These are phyloP conservation scores for Plenodomus biglobosus DNA, from an alignment of 2,329 filamentous ascomycete genomes.

Conservation along the genomic window DNA sequence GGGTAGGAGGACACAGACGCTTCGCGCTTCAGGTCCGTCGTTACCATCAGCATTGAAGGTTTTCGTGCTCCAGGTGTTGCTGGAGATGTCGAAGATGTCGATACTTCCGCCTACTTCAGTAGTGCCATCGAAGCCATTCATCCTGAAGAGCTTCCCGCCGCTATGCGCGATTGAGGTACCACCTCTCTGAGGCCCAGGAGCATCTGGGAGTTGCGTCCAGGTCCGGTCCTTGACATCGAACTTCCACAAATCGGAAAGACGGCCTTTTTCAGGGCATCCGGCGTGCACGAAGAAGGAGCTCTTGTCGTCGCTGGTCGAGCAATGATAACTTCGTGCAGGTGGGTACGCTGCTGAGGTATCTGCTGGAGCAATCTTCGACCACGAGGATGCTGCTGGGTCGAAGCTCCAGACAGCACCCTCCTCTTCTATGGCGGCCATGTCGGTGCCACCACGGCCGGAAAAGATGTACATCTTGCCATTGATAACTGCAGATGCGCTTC, in stretches of 20 bases:
- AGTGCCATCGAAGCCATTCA: slow-evolving; percentile 76
- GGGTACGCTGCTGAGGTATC: slow-evolving; percentile 55
- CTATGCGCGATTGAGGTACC: slow-evolving; percentile 68
- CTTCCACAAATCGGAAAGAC: slow-evolving; percentile 73
- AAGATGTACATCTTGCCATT: slow-evolving; percentile 75
- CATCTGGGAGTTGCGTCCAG: slow-evolving; percentile 69
- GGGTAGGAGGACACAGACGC: slow-evolving; percentile 53
- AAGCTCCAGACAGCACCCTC: slow-evolving; percentile 75
- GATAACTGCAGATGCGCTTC: slow-evolving; percentile 70
- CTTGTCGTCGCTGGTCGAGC: slow-evolving; percentile 64
- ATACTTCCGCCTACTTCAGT: slow-evolving; percentile 70
- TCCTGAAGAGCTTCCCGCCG: slow-evolving; percentile 69
- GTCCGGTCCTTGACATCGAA: slow-evolving; percentile 66
- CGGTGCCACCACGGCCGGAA: slow-evolving; percentile 71
- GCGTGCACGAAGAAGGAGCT: slow-evolving; percentile 76
- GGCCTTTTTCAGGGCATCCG: slow-evolving; percentile 66
- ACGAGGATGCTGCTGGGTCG: slow-evolving; percentile 63
- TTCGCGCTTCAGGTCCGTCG: slow-evolving; percentile 52
- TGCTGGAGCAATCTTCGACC: slow-evolving; percentile 65
- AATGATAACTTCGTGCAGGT: slow-evolving; percentile 70
- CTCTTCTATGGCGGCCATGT: slow-evolving; percentile 73
- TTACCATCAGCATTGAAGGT: slow-evolving; percentile 48
- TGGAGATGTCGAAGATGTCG: slow-evolving; percentile 58
- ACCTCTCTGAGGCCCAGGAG: slow-evolving; percentile 66
- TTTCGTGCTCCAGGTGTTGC: slow-evolving; percentile 47